Conservation (phyloP, 2,329 filamentous ascomycete genomes). For the Chaetomium strumarium region DNA sequence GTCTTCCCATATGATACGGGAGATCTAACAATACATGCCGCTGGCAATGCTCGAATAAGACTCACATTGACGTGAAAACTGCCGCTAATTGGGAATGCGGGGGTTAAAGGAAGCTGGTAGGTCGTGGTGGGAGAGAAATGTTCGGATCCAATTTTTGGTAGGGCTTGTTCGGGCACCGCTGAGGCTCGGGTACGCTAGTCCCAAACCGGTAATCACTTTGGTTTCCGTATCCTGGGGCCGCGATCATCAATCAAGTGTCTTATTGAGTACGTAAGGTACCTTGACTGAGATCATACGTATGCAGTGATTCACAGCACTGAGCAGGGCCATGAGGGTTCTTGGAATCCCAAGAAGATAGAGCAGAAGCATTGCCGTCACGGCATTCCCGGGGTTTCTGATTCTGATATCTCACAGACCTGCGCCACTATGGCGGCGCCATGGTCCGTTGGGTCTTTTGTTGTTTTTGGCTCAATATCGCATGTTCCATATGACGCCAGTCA, state of each 20-base stretch:
- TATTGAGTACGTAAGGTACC: neutral
- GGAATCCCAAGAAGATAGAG: neutral
- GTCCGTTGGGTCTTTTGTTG: slow-evolving; percentile 14
- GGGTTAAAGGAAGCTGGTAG: slow-evolving; percentile 20
- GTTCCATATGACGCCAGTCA: slow-evolving; percentile 64
- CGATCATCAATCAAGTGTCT: neutral
- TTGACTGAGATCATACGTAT: neutral
- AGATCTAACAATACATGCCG: neutral
- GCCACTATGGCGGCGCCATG: slow-evolving; percentile 14
- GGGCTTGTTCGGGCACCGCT: slow-evolving; percentile 21
- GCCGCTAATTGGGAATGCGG: slow-evolving; percentile 24
- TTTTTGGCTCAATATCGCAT: slow-evolving; percentile 46
- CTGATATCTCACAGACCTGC: slow-evolving; percentile 14
- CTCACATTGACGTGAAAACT: slow-evolving; percentile 25
- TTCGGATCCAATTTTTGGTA: slow-evolving; percentile 26
- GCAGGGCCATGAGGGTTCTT: neutral
- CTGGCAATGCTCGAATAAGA: slow-evolving; percentile 3
- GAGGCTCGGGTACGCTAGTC: slow-evolving; percentile 16
- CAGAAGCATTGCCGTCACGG: slow-evolving; percentile 10
- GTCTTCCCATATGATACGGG: neutral
- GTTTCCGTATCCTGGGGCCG: neutral
- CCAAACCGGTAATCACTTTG: slow-evolving; percentile 15
- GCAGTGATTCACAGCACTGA: neutral
- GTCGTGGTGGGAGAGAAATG: slow-evolving; percentile 27
- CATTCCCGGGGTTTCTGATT: slow-evolving; percentile 13